Base-by-base conservation (phyloP, 225 moss, liverwort and hornwort genomes). In the Anthoceros angustus region DNA sequence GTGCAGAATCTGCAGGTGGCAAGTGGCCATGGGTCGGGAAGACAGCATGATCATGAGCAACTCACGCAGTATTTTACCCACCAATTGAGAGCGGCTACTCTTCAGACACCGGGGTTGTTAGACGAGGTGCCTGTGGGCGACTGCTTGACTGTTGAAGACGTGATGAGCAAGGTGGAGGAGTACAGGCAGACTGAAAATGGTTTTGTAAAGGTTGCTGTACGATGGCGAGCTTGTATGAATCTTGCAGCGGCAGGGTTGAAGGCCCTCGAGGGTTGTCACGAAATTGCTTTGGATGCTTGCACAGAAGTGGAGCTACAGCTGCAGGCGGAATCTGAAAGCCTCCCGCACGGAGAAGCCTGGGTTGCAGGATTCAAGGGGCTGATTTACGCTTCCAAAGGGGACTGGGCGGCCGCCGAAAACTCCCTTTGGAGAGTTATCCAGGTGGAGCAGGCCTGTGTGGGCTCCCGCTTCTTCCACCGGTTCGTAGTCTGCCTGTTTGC, bases 291-390 rank as follows among this genome's bases (percentile, higher is more conserved):
- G n/a, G n/a, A n/a, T n/a, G n/a, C n/a, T n/a, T n/a, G n/a, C n/a
- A n/a, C n/a, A n/a, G n/a, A n/a, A n/a, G n/a, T 50, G 49, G 49
- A 50, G 49, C 49, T 20, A 50, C 49, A 50, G n/a, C n/a, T n/a
- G n/a, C n/a, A n/a, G n/a, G n/a, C n/a, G n/a, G n/a, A n/a, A 43
- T 45, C 43, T 45, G 43, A 45, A 45, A 45, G 43, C 43, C 43
- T 45, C 43, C 43, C 43, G 43, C 43, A 45, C 9, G 43, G 43
- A 45, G 43, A 14, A 45, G 43, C 43, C 43, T 45, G 43, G 43
- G 43, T 45, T 45, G 43, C 43, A 45, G 43, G 43, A 45, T 45
- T 45, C 43, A 9, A 45, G 43, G 43, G 43, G 43, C 43, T 45
- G 43, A 45, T 45, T 45, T 45, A 45, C 43, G 43, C 43, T 45